Evolutionary conservation across 305 asterid species (phyloP), one percentile per base, ranked within the genome.

Genomic region (Fraxinus ornus): DNA sequence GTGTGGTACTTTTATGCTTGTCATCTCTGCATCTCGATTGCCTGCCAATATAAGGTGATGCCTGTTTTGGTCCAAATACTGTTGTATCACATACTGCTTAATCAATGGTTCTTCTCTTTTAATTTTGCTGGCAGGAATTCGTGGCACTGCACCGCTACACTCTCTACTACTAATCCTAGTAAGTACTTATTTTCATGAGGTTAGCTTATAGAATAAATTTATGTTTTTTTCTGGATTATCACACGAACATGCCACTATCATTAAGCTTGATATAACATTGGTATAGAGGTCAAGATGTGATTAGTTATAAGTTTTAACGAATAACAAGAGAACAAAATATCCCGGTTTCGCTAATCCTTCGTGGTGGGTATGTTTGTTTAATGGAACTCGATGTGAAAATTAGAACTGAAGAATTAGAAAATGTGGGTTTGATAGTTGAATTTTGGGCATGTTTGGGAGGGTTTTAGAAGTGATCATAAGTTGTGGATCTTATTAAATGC

Each of bases 51-150:
- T 87, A 88, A 92, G 95, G 97, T 66, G 97, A 97, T 77, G 81
- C 90, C 17, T 95, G 95, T 85, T 95, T 93, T 84, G 92, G 90
- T 81, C 96, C 93, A 81, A 82, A 94, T 87, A 92, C 87, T 47
- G 90, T 90, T 73, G 84, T 41, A 74, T 89, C 92, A 0, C 96
- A 90, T 60, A 94, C 93, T 55, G 89, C 95, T 86, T 91, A 90
- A 83, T 94, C 93, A 80, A 92, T 89, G 92, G 91, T 90, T 90
- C 88, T 90, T 47, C 84, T 92, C 62, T 91, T 89, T 87, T 95
- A 91, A 92, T n/a, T 86, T 92, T 85, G 86, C 90, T 85, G 90
- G 94, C 90, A 91, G 96, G 94, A 89, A 90, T 84, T 84, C 91
- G 3, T 87, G 97, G 95, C 89, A 84, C 87, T 91, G 98, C 84